These are phyloP conservation scores for Ophiostoma angusticollis DNA, from an alignment of 2,329 filamentous ascomycete genomes.

Conservation along the genomic window DNA sequence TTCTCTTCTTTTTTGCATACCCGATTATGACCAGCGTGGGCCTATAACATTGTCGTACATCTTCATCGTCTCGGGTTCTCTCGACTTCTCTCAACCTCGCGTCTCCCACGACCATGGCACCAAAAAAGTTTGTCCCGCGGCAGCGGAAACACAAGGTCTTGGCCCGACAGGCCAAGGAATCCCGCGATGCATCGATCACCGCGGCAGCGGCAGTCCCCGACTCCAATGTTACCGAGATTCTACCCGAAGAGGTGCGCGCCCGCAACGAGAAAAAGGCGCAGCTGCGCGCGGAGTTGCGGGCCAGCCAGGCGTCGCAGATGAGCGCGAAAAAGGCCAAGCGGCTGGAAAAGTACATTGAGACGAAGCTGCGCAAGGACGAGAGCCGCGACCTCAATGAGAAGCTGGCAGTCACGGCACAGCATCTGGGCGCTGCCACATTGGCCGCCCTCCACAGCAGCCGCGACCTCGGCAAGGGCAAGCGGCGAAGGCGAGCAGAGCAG, in stretches of 20 bases:
- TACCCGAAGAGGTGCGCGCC: conserved; percentile 34
- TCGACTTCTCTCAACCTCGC: no score
- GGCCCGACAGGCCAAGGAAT: conserved; percentile 24
- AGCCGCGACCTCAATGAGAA: conserved; percentile 74
- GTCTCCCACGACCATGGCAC: no score
- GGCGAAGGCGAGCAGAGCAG: conserved; percentile 59
- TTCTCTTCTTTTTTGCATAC: background rate
- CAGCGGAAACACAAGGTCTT: conserved; percentile 56
- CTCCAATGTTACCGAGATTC: conserved; percentile 41
- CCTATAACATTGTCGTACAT: no score
- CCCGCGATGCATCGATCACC: conserved; percentile 25
- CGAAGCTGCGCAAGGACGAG: conserved; percentile 88
- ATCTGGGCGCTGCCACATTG: conserved; percentile 78
- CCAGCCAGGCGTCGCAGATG: conserved; percentile 30
- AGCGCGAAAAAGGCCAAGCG: conserved; percentile 55
- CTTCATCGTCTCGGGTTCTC: no score
- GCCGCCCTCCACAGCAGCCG: conserved; percentile 67
- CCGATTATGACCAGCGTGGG: no score
- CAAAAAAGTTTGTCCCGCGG: conserved; percentile 42
- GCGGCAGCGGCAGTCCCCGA: conserved; percentile 19
- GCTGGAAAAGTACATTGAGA: conserved; percentile 63
- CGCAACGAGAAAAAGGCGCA: conserved; percentile 41
- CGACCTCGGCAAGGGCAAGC: conserved; percentile 57
- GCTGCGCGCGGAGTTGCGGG: conserved; percentile 39
- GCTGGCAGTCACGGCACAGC: conserved; percentile 60